Evolutionary conservation across 208 protist genomes (phyloP).

Genomic region (Giardia duodenalis): DNA sequence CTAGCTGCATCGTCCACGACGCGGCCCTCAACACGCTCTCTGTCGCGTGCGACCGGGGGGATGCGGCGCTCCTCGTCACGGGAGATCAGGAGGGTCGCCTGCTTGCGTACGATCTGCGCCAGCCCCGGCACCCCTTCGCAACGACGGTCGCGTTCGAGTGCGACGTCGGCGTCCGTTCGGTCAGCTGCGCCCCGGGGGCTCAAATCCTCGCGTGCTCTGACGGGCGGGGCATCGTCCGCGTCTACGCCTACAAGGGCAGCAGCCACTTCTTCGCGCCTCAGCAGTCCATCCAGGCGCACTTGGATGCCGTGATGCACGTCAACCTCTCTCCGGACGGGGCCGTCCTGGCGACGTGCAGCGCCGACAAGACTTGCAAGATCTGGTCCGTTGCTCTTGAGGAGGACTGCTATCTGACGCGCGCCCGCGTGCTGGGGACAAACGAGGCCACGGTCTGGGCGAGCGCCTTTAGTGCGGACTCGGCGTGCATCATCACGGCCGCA

Average conservation of each 20-base stretch:
- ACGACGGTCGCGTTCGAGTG: background rate
- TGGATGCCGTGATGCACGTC: background rate
- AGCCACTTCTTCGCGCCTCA: background rate
- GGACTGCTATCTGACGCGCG: background rate
- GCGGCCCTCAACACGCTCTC: background rate
- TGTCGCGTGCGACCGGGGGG: background rate
- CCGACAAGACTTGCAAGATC: background rate
- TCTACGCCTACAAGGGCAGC: background rate
- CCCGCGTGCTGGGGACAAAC: background rate
- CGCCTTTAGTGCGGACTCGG: background rate
- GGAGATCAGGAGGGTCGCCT: background rate
- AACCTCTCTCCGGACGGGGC: background rate
- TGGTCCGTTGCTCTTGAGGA: background rate
- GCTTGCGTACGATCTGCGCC: background rate
- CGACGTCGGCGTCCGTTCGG: background rate
- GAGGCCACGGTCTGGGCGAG: background rate
- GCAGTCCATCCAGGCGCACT: background rate
- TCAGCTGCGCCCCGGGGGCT: background rate
- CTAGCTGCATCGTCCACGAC: background rate
- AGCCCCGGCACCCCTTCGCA: background rate
- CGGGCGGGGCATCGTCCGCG: background rate
- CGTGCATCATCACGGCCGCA: background rate
- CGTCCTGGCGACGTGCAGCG: background rate
- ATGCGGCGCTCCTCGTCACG: background rate
- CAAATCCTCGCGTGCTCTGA: background rate